A percentile compares a stretch with the other conserved stretches of the same genome.
phyloP scores from a whole-genome alignment of 441 rosid genomes.

The Theobroma grandiflorum region DNA sequence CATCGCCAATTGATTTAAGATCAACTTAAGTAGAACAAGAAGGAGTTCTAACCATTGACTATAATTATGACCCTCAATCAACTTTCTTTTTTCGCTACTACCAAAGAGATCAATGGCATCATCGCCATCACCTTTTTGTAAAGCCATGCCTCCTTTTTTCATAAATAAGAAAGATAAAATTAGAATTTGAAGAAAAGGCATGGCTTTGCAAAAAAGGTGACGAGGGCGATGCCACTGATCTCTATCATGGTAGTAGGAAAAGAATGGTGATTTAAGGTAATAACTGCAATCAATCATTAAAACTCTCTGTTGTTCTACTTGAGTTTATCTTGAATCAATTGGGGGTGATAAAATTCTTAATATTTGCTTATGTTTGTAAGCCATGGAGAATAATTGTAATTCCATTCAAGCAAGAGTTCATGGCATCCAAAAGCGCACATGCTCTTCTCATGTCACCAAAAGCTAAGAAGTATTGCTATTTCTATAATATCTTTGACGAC shows the following conservation, averaged over 20 bases:
- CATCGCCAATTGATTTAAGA: too few species aligned
- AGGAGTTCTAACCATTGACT: too few species aligned
- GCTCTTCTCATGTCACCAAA: neutral
- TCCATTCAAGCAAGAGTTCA: neutral
- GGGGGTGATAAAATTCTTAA: neutral
- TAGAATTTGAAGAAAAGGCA: too few species aligned
- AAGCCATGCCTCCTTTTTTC: too few species aligned
- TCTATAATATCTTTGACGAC: neutral
- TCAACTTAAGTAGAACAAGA: too few species aligned
- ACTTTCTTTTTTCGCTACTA: too few species aligned
- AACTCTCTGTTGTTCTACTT: neutral
- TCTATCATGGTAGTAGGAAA: neutral
- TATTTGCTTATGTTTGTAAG: neutral
- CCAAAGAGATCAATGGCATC: too few species aligned
- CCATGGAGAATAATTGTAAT: neutral
- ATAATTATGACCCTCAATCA: too few species aligned
- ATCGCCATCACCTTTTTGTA: too few species aligned
- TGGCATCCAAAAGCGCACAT: neutral
- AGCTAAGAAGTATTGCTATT: neutral
- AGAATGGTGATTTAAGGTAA: neutral
- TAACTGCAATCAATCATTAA: neutral
- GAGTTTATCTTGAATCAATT: neutral
- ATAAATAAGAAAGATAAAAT: too few species aligned
- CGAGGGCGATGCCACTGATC: too few species aligned
- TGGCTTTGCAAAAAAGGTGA: neutral